Conservation (phyloP, 2,329 filamentous ascomycete genomes). For the Fusarium sp. region DNA sequence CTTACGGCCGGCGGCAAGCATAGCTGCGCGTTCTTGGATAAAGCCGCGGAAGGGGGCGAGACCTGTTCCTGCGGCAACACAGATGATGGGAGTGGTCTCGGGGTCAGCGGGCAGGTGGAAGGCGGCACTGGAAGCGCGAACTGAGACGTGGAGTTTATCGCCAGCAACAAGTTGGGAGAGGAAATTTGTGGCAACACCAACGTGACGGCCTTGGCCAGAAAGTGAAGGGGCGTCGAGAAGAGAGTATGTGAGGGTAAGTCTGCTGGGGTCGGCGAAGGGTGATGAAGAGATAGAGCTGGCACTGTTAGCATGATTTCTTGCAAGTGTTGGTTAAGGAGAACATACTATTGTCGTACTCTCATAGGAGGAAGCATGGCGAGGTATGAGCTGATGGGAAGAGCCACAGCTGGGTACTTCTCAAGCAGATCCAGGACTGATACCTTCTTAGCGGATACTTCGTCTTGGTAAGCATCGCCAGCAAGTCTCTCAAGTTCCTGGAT, state of each 20-base stretch:
- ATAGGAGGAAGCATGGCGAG: slow-evolving; percentile 80
- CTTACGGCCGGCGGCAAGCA: slow-evolving; percentile 61
- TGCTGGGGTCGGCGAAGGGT: slow-evolving; percentile 67
- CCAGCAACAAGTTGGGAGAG: slow-evolving; percentile 61
- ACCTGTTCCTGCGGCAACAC: slow-evolving; percentile 65
- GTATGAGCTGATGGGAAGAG: slow-evolving; percentile 74
- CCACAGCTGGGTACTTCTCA: slow-evolving; percentile 69
- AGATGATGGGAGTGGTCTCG: slow-evolving; percentile 62
- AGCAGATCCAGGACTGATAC: slow-evolving; percentile 76
- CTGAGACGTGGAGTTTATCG: slow-evolving; percentile 63
- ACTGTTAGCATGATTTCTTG: slow-evolving; percentile 21
- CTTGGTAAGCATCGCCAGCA: slow-evolving; percentile 59
- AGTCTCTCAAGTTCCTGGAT: slow-evolving; percentile 60
- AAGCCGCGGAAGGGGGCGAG: slow-evolving; percentile 73
- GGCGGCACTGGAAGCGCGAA: slow-evolving; percentile 57
- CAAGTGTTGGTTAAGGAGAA: too few relatives aligned
- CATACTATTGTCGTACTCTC: slow-evolving; percentile 80
- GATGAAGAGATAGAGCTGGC: slow-evolving; percentile 77
- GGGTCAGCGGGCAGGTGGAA: slow-evolving; percentile 63
- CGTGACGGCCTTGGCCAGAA: slow-evolving; percentile 61
- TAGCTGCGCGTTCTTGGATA: slow-evolving; percentile 68
- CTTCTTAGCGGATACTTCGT: slow-evolving; percentile 65
- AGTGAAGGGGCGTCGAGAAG: slow-evolving; percentile 69
- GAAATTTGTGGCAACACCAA: slow-evolving; percentile 72
- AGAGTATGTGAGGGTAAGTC: slow-evolving; percentile 74